Evolutionary conservation across 495 filamentous ascomycete genomes (phyloP).

Genomic region (Aspergillus wentii): DNA sequence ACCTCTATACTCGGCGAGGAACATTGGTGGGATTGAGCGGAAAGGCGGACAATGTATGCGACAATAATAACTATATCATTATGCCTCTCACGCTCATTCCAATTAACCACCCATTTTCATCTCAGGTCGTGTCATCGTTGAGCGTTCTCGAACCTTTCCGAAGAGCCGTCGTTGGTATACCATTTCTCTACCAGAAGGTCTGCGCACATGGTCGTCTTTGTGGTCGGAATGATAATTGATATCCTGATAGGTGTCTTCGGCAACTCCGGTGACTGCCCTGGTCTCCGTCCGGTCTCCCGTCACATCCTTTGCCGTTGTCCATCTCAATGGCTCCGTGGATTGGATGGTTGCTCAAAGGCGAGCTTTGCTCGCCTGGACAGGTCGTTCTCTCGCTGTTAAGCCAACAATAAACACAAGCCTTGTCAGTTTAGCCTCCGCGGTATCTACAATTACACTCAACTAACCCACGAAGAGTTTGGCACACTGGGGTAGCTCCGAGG

Average conservation of each 20-base stretch:
- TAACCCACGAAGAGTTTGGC: conserved; percentile 61
- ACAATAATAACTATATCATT: neutral
- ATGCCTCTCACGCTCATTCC: neutral
- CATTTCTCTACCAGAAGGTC: conserved; percentile 87
- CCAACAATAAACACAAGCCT: conserved; percentile 71
- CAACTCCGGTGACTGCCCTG: conserved; percentile 77
- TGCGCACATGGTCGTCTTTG: conserved; percentile 1
- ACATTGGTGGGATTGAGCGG: conserved; percentile 88
- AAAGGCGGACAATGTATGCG: conserved; percentile 77
- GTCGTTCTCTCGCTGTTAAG: conserved; percentile 69
- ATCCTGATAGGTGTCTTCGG: conserved; percentile 61
- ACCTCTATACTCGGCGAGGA: conserved; percentile 84
- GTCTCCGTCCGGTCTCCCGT: conserved; percentile 79
- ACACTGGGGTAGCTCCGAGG: conserved; percentile 84
- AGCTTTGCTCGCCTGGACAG: conserved; percentile 93
- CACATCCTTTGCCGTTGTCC: conserved; percentile 79
- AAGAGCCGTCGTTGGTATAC: conserved; percentile 72
- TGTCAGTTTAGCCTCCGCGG: conserved; percentile 32
- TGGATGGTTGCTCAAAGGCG: conserved; percentile 88
- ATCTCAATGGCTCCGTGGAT: conserved; percentile 90
- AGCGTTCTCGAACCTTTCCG: conserved; percentile 80
- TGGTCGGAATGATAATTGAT: conserved; percentile 4
- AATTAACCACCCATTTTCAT: neutral
- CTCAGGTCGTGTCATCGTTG: conserved; percentile 73
- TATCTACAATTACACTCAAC: conserved; percentile 9